Percentiles rank a stretch among this genome's conserved stretches.
Evolutionary conservation across 1,139 yeast genomes (phyloP).

Genomic region (Wickerhamiella pararugosa): DNA sequence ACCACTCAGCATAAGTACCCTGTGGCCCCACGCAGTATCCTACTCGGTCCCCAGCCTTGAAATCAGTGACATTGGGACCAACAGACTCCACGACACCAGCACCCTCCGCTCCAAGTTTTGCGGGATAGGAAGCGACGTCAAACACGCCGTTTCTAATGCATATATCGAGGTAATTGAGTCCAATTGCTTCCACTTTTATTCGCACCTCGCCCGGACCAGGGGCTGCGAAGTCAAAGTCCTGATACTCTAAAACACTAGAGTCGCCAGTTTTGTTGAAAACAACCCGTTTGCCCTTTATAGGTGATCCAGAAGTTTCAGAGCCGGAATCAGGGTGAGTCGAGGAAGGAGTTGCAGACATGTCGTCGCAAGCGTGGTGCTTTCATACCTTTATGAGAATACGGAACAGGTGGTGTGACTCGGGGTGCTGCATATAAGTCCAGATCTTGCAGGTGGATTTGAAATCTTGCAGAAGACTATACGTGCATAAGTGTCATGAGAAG

Average conservation of each 20-base stretch:
- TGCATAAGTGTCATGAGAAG: too few species aligned
- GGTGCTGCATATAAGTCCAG: too few species aligned
- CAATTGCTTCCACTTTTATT: conserved; percentile 57
- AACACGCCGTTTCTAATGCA: conserved; percentile 71
- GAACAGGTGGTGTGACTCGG: too few species aligned
- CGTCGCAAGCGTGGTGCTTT: too few species aligned
- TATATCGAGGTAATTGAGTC: conserved; percentile 69
- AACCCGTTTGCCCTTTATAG: conserved; percentile 1
- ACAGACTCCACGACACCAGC: conserved; percentile 57
- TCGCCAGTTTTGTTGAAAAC: conserved; percentile 39
- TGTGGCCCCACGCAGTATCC: conserved; percentile 31
- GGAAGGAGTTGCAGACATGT: too few species aligned
- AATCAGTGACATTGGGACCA: conserved; percentile 44
- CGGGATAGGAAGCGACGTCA: conserved; percentile 40
- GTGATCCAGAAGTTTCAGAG: not conserved
- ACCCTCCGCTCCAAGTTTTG: conserved; percentile 63
- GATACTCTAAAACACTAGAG: conserved; percentile 39
- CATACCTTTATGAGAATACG: too few species aligned
- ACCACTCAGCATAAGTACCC: conserved; percentile 59
- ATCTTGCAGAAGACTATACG: too few species aligned
- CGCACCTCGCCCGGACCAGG: conserved; percentile 42
- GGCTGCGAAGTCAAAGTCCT: conserved; percentile 41
- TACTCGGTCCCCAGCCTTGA: conserved; percentile 57
- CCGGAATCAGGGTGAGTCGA: too few species aligned
- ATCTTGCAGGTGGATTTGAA: too few species aligned